Percentiles rank a stretch among this genome's conserved stretches.
phyloP scores from a whole-genome alignment of 805 yeast species.

The Suhomyces kilbournensis region DNA sequence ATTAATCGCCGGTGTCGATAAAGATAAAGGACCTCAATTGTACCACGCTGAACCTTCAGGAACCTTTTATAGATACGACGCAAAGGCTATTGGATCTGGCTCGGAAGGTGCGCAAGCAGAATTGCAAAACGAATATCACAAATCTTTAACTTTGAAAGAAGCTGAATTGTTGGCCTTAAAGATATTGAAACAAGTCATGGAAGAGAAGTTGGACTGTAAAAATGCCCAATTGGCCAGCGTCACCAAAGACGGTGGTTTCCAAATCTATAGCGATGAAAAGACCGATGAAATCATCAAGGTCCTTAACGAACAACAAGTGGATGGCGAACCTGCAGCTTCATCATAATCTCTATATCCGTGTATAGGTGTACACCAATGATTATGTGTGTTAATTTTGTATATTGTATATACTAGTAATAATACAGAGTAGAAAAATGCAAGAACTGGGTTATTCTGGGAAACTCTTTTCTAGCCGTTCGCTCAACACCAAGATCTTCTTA shows the following conservation, averaged over 20 bases:
- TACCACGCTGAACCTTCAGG: constrained; percentile 99
- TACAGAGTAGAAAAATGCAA: constrained; percentile 1
- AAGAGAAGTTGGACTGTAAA: constrained; percentile 91
- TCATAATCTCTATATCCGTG: background rate
- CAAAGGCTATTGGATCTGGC: constrained; percentile 98
- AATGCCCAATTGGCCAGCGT: constrained; percentile 95
- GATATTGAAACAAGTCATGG: constrained; percentile 97
- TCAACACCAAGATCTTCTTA: constrained; percentile 40
- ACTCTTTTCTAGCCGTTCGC: constrained; percentile 40
- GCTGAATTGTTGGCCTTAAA: constrained; percentile 89
- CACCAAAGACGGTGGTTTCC: constrained; percentile 81
- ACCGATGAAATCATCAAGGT: constrained; percentile 77
- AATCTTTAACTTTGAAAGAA: constrained; percentile 83
- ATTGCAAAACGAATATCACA: constrained; percentile 93
- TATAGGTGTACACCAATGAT: background rate
- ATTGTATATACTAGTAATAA: background rate
- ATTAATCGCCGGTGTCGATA: constrained; percentile 90
- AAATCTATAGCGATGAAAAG: constrained; percentile 77
- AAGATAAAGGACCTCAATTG: constrained; percentile 91
- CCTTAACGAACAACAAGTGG: constrained; percentile 67
- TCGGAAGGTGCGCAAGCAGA: constrained; percentile 99
- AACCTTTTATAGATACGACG: constrained; percentile 94
- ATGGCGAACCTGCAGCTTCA: constrained; percentile 21
- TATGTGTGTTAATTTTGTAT: background rate
- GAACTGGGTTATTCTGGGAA: constrained; percentile 20